Percentiles rank a stretch among this genome's conserved stretches.
Evolutionary conservation across 805 yeast genomes (phyloP).

Genomic region (Metschnikowia dekortorum): DNA sequence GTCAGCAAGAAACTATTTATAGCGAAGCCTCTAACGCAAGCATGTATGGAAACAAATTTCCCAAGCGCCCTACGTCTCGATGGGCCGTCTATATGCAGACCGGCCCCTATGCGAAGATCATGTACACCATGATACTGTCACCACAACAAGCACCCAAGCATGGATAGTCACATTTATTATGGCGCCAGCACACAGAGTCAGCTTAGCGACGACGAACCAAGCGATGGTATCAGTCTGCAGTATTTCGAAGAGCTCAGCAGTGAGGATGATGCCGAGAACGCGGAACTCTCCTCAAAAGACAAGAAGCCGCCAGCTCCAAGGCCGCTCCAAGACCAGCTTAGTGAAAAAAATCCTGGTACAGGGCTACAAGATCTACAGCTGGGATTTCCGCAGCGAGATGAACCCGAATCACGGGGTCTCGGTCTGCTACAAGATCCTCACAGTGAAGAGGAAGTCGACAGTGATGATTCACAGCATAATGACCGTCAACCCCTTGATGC

Average conservation of each 20-base stretch:
- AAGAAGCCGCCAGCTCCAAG: not conserved
- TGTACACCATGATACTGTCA: not conserved
- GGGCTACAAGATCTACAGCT: no score
- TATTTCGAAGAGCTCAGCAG: constrained; percentile 4
- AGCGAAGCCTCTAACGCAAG: not conserved
- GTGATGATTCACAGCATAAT: no score
- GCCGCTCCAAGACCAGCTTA: not conserved
- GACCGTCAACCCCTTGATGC: no score
- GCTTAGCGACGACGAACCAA: not conserved
- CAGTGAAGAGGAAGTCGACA: no score
- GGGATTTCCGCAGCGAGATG: no score
- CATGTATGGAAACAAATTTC: not conserved
- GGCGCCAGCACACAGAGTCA: not conserved
- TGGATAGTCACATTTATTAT: not conserved
- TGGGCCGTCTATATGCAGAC: not conserved
- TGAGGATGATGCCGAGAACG: constrained; percentile 1
- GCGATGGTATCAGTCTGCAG: not conserved
- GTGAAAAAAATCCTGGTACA: not conserved
- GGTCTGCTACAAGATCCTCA: no score
- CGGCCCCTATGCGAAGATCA: not conserved
- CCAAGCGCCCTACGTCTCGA: not conserved
- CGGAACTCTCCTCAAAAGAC: not conserved
- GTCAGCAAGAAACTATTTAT: not conserved
- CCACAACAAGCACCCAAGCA: not conserved
- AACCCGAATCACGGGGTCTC: no score